A percentile compares a stretch with the other conserved stretches of the same genome.
Evolutionary conservation across 495 filamentous ascomycete species (phyloP).

Genomic region (Chaetomium tenue): DNA sequence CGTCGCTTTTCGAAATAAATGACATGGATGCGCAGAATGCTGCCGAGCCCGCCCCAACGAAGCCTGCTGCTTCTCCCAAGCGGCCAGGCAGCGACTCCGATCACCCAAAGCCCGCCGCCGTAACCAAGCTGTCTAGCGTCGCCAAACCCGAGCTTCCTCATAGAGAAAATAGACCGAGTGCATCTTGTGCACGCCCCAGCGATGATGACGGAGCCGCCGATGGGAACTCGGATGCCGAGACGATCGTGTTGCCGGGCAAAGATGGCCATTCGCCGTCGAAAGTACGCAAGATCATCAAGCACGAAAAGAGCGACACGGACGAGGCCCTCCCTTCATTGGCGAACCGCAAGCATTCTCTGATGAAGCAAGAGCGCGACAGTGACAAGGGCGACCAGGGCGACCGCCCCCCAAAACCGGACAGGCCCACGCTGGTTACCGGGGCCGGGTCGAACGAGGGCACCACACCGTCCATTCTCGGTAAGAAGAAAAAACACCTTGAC

Average conservation of each 20-base stretch:
- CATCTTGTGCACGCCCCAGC: slow-evolving; percentile 17
- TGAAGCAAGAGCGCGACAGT: slow-evolving; percentile 29
- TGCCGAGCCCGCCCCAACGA: slow-evolving; percentile 56
- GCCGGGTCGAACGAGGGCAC: slow-evolving; percentile 14
- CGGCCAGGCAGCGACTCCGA: slow-evolving; percentile 46
- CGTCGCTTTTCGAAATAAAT: slow-evolving; percentile 51
- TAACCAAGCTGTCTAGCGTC: slow-evolving; percentile 33
- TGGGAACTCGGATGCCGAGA: slow-evolving; percentile 77
- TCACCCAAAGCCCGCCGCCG: slow-evolving; percentile 40
- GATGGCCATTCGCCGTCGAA: slow-evolving; percentile 68
- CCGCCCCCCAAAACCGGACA: slow-evolving; percentile 35
- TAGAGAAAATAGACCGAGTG: slow-evolving; percentile 28
- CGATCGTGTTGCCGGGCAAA: slow-evolving; percentile 72
- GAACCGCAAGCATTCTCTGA: slow-evolving; percentile 39
- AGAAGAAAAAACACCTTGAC: slow-evolving; percentile 51
- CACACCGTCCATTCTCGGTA: slow-evolving; percentile 35
- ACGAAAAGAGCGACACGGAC: slow-evolving; percentile 59
- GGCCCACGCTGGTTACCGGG: slow-evolving; percentile 25
- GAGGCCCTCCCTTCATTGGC: slow-evolving; percentile 39
- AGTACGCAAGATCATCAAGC: slow-evolving; percentile 65
- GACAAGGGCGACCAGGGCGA: slow-evolving; percentile 33
- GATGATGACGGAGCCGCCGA: slow-evolving; percentile 49
- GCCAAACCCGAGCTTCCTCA: slow-evolving; percentile 29
- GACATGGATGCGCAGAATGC: slow-evolving; percentile 61
- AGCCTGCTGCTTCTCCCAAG: slow-evolving; percentile 52